Evolutionary conservation across 2,329 filamentous ascomycete species (phyloP).

Genomic region (Verticillium nonalfalfae): DNA sequence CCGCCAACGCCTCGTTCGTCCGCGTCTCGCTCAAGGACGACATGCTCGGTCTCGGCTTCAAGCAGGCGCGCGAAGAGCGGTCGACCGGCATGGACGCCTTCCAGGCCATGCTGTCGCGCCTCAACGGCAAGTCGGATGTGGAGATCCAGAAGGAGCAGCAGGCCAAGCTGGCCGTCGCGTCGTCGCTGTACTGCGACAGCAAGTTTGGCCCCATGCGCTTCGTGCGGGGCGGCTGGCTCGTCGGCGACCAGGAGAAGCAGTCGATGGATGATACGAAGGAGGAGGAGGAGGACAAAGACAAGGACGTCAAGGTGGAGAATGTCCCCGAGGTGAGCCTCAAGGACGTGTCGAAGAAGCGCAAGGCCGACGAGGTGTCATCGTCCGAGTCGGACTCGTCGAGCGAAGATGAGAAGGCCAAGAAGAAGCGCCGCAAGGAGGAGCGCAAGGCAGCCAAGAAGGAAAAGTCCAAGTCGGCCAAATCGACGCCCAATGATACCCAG

Average conservation of each 20-base stretch:
- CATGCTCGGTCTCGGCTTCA: constrained; percentile 82
- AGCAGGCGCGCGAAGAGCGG: constrained; percentile 65
- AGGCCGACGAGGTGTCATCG: constrained; percentile 32
- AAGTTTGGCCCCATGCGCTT: constrained; percentile 81
- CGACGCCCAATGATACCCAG: constrained; percentile 10
- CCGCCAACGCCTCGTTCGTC: constrained; percentile 79
- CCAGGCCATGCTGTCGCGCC: constrained; percentile 74
- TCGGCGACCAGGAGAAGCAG: constrained; percentile 50
- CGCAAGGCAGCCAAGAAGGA: constrained; percentile 23
- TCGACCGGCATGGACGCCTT: constrained; percentile 84
- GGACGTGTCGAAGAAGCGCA: constrained; percentile 45
- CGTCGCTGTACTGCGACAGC: constrained; percentile 65
- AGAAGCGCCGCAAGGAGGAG: constrained; percentile 29
- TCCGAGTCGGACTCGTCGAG: constrained; percentile 17
- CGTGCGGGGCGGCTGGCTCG: constrained; percentile 71
- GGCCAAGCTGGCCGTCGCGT: constrained; percentile 61
- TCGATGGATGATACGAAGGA: constrained; percentile 24
- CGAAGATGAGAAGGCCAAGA: constrained; percentile 26
- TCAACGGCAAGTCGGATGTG: constrained; percentile 83
- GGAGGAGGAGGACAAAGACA: constrained; percentile 16
- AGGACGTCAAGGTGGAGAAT: constrained; percentile 14
- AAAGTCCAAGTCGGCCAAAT: constrained; percentile 7
- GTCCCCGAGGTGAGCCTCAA: constrained; percentile 20
- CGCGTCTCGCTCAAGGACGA: constrained; percentile 84
- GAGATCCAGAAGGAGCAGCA: constrained; percentile 65